phyloP scores from a whole-genome alignment of 257 asterid genomes.

The Gynochthodes officinalis region DNA sequence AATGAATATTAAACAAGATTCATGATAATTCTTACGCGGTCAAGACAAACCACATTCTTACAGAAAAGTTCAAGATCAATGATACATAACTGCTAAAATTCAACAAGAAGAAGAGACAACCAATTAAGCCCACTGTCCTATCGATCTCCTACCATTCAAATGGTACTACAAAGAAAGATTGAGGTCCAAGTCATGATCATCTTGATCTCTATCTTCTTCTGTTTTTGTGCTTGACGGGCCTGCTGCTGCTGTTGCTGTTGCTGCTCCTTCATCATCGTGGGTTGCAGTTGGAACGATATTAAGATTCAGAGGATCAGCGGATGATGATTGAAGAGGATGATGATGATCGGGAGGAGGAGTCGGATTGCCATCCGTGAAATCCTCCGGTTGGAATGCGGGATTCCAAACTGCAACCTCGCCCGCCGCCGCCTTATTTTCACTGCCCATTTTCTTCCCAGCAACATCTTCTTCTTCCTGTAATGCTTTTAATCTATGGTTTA shows the following conservation, averaged over 20 bases:
- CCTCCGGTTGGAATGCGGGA: constrained; percentile 26
- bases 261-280: neutral
- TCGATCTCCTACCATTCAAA: neutral
- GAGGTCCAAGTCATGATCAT: constrained; percentile 29
- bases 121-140: no score
- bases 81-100: no score
- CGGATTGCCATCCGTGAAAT: constrained; percentile 25
- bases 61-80: no score
- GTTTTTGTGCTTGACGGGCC: constrained; percentile 16
- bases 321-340: neutral
- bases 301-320: neutral
- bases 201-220: constrained; percentile 4
- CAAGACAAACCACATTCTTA: no score
- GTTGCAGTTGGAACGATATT: neutral
- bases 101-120: no score
- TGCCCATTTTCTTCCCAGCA: no score
- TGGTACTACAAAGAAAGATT: constrained; percentile 28
- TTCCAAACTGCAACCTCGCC: constrained; percentile 20
- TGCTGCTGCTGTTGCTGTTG: neutral
- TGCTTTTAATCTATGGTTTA: neutral
- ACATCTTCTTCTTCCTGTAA: no score
- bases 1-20: no score
- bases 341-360: neutral
- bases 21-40: no score
- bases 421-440: neutral